These are phyloP conservation scores for Psilocybe sp. DNA, from an alignment of 768 basidiomycete genomes.

Conservation along the genomic window DNA sequence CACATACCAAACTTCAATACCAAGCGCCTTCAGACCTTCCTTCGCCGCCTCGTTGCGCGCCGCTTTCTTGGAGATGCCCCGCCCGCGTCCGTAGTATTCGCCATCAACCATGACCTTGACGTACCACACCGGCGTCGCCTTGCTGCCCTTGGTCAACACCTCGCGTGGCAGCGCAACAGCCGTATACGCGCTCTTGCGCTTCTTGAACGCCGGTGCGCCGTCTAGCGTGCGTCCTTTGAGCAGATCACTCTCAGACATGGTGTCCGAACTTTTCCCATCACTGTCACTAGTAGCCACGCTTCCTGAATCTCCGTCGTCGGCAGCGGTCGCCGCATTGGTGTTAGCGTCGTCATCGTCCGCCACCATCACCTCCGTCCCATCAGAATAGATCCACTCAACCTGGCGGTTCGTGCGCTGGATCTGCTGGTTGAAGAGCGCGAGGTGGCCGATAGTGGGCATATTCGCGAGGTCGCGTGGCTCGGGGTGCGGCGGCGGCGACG, in stretches of 20 bases:
- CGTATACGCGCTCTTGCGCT: slow-evolving; percentile 11
- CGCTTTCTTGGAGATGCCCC: slow-evolving; percentile 73
- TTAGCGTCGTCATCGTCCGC: not conserved
- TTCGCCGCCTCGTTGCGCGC: slow-evolving; percentile 84
- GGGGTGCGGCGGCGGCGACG: slow-evolving; percentile 12
- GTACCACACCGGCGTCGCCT: slow-evolving; percentile 75
- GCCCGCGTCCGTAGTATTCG: slow-evolving; percentile 56
- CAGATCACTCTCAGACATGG: too few species aligned
- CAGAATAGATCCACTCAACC: slow-evolving; percentile 73
- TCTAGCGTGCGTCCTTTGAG: too few species aligned
- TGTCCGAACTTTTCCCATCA: too few species aligned
- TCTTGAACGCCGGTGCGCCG: too few species aligned
- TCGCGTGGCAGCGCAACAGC: slow-evolving; percentile 18
- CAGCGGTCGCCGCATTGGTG: slow-evolving; percentile 7
- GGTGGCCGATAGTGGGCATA: slow-evolving; percentile 51
- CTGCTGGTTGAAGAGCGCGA: slow-evolving; percentile 79
- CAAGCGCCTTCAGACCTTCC: slow-evolving; percentile 59
- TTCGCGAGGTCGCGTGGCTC: slow-evolving; percentile 14
- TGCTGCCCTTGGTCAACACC: slow-evolving; percentile 38
- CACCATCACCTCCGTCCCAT: slow-evolving; percentile 18
- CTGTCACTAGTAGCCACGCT: slow-evolving; percentile 1
- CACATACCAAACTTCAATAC: slow-evolving; percentile 51
- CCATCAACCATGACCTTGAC: slow-evolving; percentile 65
- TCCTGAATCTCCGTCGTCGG: slow-evolving; percentile 1
- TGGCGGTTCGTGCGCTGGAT: slow-evolving; percentile 53